phyloP scores from a whole-genome alignment of 148 eudicot species.

The Tetragonia tetragonoides region DNA sequence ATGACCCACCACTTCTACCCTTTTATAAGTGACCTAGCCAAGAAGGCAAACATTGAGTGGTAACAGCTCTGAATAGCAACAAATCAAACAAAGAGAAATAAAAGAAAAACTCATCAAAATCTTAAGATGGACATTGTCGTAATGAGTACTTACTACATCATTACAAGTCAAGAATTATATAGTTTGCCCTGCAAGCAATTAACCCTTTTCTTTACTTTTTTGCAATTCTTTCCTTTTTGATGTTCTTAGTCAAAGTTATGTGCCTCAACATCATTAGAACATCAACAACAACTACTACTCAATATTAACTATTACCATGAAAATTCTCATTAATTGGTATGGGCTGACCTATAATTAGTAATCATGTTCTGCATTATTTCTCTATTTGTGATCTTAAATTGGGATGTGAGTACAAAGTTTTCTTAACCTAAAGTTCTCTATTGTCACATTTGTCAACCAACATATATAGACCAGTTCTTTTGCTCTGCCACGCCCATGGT shows the following conservation, averaged over 20 bases:
- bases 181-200: slow-evolving; percentile 37
- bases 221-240: background rate
- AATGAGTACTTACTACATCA: slow-evolving; percentile 31
- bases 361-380: slow-evolving; percentile 1
- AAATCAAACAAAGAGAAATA: background rate
- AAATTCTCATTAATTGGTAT: slow-evolving; percentile 14
- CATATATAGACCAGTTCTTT: background rate
- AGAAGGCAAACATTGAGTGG: background rate
- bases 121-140: slow-evolving; percentile 23
- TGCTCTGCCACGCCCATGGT: background rate
- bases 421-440: background rate
- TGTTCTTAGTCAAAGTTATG: slow-evolving; percentile 22
- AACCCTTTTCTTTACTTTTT: slow-evolving; percentile 5
- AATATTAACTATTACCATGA: background rate
- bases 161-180: slow-evolving; percentile 31
- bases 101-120: slow-evolving; percentile 14
- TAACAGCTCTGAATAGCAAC: slow-evolving; percentile 12
- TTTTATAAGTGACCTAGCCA: background rate
- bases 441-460: background rate
- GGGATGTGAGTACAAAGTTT: background rate
- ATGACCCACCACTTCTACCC: slow-evolving; percentile 1
- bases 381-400: background rate
- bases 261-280: slow-evolving; percentile 34
- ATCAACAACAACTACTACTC: slow-evolving; percentile 26
- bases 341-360: slow-evolving; percentile 26